Percentiles rank a stretch among this genome's conserved stretches.
Conservation (phyloP, 192 early-diverging fungal species). For the Gryganskiella cystojenkinii region DNA sequence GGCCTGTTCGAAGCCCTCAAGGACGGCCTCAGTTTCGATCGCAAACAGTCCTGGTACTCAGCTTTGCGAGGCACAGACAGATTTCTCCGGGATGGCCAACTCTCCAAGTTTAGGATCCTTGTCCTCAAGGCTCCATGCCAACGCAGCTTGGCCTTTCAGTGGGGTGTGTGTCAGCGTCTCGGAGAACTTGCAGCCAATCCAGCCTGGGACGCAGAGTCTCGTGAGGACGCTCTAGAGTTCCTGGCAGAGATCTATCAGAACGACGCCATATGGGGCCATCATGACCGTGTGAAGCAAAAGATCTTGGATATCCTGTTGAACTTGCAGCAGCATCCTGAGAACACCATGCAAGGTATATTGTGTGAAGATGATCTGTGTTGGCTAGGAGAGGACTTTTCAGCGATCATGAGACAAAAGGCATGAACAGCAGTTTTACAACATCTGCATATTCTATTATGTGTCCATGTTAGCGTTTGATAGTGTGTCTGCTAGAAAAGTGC, state of each 20-base stretch:
- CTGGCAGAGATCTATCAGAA: background rate
- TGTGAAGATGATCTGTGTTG: too few species aligned
- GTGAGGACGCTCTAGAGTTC: background rate
- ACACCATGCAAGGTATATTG: background rate
- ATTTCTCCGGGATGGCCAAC: background rate
- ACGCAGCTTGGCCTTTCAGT: background rate
- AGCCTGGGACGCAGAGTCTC: background rate
- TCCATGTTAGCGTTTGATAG: too few species aligned
- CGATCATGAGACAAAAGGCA: too few species aligned
- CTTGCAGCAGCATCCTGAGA: background rate
- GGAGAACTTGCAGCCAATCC: background rate
- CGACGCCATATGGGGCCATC: background rate
- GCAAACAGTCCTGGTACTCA: constrained; percentile 2
- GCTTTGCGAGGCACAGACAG: constrained; percentile 1
- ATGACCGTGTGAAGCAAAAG: background rate
- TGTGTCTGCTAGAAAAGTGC: too few species aligned
- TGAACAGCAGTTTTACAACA: too few species aligned
- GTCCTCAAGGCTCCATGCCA: constrained; percentile 6
- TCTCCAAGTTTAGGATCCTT: background rate
- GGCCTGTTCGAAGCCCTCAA: background rate
- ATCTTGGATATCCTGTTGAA: background rate
- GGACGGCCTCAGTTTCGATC: constrained; percentile 3
- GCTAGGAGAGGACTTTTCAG: too few species aligned
- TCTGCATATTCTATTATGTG: too few species aligned
- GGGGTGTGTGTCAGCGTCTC: constrained; percentile 7